Evolutionary conservation across 75 land plant genomes (phyloP), one percentile per base, ranked within the genome.

Genomic region (Pinus tabuliformis): DNA sequence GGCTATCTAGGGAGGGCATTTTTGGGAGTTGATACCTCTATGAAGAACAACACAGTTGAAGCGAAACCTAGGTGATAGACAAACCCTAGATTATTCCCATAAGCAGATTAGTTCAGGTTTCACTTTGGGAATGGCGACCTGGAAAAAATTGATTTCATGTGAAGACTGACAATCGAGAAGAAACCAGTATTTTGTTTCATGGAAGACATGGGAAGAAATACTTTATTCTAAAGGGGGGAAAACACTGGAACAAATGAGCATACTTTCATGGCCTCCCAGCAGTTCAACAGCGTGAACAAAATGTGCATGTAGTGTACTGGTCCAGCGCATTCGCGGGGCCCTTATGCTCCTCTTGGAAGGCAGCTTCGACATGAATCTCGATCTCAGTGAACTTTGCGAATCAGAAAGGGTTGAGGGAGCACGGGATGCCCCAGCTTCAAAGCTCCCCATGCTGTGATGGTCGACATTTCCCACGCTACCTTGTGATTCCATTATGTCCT

Each of bases 191-290:
- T 45, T 49, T 9, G 54, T 49, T 49, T 49, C 54, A 49, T 49
- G 54, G 54, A 33, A 33, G 33, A 9, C 54, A 49, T 49, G 37
- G 72, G 37, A 39, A 70, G 37, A 70, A 39, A 70, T 33, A 49
- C 12, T 49, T 49, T 49, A 49, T 49, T 49, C 54, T 49, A 9
- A 49, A 9, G 54, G 58, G 54, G 58, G 13, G 36, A 9, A 26
- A 17, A 68, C 66, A 56, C 16, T 26, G 17, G 9, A 24, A 16
- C 14, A 13, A 24, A 52, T 24, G 52, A 1, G 26, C 90, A 49
- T 88, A 89, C 91, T 80, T 70, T 89, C 91, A 79, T 89, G 91
- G 56, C 91, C 91, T 18, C 91, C 91, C 18, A 89, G 90, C 52
- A 85, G 88, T 77, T 89, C 90, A 52, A 89, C 91, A 14, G 91